Percentiles rank a stretch among this genome's conserved stretches.
Evolutionary conservation across 2,329 filamentous ascomycete species (phyloP).

Genomic region (Diaporthe sp.): DNA sequence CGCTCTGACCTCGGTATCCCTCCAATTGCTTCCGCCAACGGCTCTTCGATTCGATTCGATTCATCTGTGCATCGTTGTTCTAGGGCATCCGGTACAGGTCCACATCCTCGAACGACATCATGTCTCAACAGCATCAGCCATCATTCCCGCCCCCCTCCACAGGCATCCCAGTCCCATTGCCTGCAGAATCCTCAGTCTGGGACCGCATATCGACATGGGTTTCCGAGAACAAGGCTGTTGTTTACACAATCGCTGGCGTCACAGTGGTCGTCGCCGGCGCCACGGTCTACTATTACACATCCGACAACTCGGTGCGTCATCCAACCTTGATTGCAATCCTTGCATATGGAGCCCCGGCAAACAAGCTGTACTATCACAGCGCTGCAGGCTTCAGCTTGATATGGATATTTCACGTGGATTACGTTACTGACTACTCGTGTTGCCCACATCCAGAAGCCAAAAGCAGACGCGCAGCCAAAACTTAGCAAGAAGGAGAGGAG

Average conservation of each 20-base stretch:
- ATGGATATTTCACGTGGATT: too few relatives aligned
- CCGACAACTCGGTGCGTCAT: constrained; percentile 65
- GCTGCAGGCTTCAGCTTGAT: not conserved
- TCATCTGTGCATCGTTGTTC: constrained; percentile 16
- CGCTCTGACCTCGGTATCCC: constrained; percentile 1
- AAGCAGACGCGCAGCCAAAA: constrained; percentile 71
- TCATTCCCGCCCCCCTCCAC: constrained; percentile 58
- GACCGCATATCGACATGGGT: constrained; percentile 93
- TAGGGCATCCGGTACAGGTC: constrained; percentile 9
- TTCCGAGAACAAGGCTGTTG: constrained; percentile 93
- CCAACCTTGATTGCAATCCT: constrained; percentile 11
- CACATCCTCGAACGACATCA: constrained; percentile 42
- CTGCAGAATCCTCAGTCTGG: constrained; percentile 80
- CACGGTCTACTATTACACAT: constrained; percentile 93
- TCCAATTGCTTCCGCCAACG: constrained; percentile 26
- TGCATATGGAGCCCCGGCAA: not conserved
- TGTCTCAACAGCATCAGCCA: constrained; percentile 56
- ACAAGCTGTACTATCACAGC: not conserved
- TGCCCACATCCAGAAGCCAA: constrained; percentile 48
- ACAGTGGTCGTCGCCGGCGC: constrained; percentile 90
- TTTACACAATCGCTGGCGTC: constrained; percentile 96
- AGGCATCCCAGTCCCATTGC: constrained; percentile 60
- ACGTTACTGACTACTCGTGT: constrained; percentile 9
- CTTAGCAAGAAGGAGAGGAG: constrained; percentile 90
- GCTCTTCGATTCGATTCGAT: constrained; percentile 1